Evolutionary conservation across 345 rosid species (phyloP), one percentile per base, ranked within the genome.

Genomic region (Salix viminalis): DNA sequence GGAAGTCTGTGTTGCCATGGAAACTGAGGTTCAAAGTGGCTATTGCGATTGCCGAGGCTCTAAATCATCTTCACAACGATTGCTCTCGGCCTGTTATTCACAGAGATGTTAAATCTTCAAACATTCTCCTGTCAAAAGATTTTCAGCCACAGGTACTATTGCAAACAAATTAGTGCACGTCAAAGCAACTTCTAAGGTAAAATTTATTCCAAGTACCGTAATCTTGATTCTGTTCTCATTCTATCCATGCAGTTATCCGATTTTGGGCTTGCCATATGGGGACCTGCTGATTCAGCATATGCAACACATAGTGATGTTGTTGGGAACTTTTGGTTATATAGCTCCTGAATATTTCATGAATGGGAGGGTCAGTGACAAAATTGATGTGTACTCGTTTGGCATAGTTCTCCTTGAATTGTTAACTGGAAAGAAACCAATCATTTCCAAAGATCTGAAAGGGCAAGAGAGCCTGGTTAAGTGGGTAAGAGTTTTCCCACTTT

Each of bases 281-380:
- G 75, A 64, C 42, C 76, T 42, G n/a, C 21, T 6, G 71, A 73
- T 62, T 65, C 78, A 23, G 44, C 72, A n/a, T 42, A 26, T 42
- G 9, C 21, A 9, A 73, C 6, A 16, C 30, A 67, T 41, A 39
- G 37, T 52, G 80, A 81, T 37, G 34, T 81, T 32, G 81, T 74
- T 39, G 84, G 84, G 84, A 65, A 81, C 84, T 37, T 81, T 81
- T 70, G 84, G 84, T 36, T 81, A 81, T 34, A 65, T 81, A 64
- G 84, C 84, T 74, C 84, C 84, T 48, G 84, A 77, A 66, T 81
- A 77, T 46, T 77, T 81, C 44, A 81, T 69, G 75, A 61, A 81
- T 32, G 84, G 84, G 41, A 77, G 69, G 58, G 62, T 77, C 44
- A 73, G 78, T 65, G 78, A 77, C 67, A 81, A 77, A 65, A 74